Conservation (phyloP, 768 basidiomycete genomes). For the Lentinula aciculospora region DNA sequence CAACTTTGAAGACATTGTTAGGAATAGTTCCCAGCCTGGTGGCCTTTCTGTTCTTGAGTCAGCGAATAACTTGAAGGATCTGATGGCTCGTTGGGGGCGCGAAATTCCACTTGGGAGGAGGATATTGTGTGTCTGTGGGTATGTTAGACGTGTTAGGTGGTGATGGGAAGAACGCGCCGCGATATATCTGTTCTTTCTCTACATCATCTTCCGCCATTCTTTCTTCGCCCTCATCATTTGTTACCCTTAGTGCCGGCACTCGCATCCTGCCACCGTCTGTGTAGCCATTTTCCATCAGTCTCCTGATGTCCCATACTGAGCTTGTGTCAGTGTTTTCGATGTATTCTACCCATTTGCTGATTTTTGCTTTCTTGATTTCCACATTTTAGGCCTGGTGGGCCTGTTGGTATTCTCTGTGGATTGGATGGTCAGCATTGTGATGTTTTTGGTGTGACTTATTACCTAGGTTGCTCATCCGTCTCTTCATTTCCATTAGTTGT, state of each 20-base stretch:
- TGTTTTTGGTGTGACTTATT: not conserved
- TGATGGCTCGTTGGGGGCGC: not conserved
- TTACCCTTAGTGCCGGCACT: not conserved
- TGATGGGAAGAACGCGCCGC: not conserved
- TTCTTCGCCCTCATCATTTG: no score
- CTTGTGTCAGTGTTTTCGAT: not conserved
- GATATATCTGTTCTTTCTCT: not conserved
- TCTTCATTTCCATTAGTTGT: not conserved
- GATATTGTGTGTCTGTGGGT: not conserved
- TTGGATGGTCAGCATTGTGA: conserved; percentile 14
- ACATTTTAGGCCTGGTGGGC: conserved; percentile 13
- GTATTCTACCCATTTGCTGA: conserved; percentile 19
- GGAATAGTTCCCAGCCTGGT: not conserved
- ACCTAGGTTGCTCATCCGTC: not conserved
- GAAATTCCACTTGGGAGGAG: not conserved
- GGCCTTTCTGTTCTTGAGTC: not conserved
- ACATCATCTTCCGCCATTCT: not conserved
- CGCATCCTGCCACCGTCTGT: not conserved
- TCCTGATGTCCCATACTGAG: not conserved
- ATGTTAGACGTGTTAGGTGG: not conserved
- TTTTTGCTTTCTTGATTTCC: conserved; percentile 16
- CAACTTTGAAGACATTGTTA: conserved; percentile 16
- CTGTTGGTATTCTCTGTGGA: conserved; percentile 12
- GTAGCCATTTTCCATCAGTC: not conserved
- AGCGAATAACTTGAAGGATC: not conserved